Conservation (phyloP, 192 early-diverging fungal species). For the Backusella morwellensis region DNA sequence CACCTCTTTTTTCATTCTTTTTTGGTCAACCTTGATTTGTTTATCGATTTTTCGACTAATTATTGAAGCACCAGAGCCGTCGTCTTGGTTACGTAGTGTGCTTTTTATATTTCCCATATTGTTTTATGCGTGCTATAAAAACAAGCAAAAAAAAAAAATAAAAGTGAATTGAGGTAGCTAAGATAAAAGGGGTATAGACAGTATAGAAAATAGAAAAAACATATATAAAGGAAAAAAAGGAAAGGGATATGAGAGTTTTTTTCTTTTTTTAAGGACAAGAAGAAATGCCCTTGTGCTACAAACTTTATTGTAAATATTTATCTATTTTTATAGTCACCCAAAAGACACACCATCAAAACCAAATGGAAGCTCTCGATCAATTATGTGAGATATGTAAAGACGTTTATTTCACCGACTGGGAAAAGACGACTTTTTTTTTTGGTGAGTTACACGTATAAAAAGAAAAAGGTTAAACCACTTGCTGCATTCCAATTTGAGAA, state of each 20-base stretch:
- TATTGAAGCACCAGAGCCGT: background rate
- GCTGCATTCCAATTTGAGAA: background rate
- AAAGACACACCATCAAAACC: background rate
- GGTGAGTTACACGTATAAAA: background rate
- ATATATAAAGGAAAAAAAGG: background rate
- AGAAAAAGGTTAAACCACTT: background rate
- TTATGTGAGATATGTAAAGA: background rate
- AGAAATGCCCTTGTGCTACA: background rate
- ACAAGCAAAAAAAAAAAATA: background rate
- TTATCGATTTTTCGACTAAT: constrained; percentile 27
- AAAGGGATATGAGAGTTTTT: background rate
- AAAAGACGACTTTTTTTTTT: background rate
- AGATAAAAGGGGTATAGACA: constrained; percentile 1
- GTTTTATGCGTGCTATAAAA: background rate
- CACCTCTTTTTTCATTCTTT: constrained; percentile 34
- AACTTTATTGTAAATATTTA: background rate
- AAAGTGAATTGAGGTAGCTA: background rate
- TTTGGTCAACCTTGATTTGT: constrained; percentile 34
- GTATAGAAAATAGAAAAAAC: background rate
- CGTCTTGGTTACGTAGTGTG: background rate
- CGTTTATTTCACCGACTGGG: background rate
- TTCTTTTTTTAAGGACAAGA: background rate
- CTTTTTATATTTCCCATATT: constrained; percentile 24
- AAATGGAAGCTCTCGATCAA: background rate
- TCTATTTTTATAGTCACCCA: background rate